phyloP scores from a whole-genome alignment of 345 rosid genomes.

The Carallia brachiata region DNA sequence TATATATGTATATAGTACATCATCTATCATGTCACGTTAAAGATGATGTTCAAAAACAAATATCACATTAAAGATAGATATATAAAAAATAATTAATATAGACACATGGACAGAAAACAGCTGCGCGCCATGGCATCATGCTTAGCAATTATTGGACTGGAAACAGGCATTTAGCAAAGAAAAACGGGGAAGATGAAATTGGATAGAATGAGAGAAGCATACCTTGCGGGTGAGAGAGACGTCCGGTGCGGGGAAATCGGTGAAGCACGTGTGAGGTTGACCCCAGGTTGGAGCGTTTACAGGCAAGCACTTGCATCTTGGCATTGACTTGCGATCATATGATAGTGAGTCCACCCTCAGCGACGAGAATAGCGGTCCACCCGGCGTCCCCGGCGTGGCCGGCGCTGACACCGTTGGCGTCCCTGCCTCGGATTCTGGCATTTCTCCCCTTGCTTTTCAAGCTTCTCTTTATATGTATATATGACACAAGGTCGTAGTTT shows the following conservation, averaged over 20 bases:
- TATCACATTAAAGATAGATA: too few relatives aligned
- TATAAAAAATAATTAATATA: too few relatives aligned
- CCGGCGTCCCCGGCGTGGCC: slow-evolving; percentile 91
- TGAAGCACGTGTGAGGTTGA: slow-evolving; percentile 70
- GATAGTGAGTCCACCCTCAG: slow-evolving; percentile 85
- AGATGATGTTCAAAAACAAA: too few relatives aligned
- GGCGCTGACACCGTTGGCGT: slow-evolving; percentile 73
- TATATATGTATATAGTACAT: too few relatives aligned
- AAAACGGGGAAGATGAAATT: not conserved
- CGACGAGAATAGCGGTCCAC: slow-evolving; percentile 75
- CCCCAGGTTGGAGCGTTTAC: slow-evolving; percentile 67
- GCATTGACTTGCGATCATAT: slow-evolving; percentile 80
- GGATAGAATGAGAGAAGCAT: not conserved
- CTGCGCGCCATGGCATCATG: too few relatives aligned
- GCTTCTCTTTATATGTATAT: not conserved
- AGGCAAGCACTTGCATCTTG: slow-evolving; percentile 90
- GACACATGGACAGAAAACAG: too few relatives aligned
- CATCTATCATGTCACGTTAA: too few relatives aligned
- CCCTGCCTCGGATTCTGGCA: slow-evolving; percentile 40
- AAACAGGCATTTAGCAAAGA: not conserved
- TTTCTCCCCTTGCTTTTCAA: slow-evolving; percentile 11
- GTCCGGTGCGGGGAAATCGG: slow-evolving; percentile 62
- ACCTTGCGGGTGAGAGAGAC: slow-evolving; percentile 97
- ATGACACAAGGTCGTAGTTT: not conserved
- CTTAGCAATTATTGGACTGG: too few relatives aligned